Percentiles rank a stretch among this genome's conserved stretches.
These are phyloP conservation scores for Hondaea fermentalgiana DNA, from an alignment of 108 stramenopile species.

Conservation along the genomic window DNA sequence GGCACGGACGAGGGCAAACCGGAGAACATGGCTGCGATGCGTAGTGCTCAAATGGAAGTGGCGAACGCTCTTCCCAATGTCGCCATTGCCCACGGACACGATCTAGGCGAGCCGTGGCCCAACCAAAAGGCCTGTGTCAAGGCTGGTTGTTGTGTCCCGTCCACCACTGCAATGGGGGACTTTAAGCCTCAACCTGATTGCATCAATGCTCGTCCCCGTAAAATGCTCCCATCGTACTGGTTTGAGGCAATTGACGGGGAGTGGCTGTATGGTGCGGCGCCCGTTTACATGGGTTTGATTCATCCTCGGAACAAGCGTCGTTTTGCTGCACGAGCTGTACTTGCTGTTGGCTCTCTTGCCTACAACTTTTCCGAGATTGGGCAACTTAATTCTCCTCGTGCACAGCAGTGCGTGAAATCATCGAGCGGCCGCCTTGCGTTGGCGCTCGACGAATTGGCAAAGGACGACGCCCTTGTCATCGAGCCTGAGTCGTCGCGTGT, in stretches of 20 bases:
- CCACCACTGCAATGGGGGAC: background rate
- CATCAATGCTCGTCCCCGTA: background rate
- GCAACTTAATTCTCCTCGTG: background rate
- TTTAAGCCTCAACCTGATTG: background rate
- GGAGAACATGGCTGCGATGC: background rate
- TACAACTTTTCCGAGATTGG: too few relatives aligned
- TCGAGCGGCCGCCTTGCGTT: background rate
- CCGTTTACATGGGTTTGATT: background rate
- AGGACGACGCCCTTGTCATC: background rate
- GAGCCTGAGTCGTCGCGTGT: background rate
- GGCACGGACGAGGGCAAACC: background rate
- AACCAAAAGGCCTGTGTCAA: background rate
- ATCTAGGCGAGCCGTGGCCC: slow-evolving; percentile 11
- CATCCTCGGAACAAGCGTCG: background rate
- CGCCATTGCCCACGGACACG: background rate
- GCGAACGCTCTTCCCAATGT: background rate
- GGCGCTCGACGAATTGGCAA: background rate
- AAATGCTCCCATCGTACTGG: background rate
- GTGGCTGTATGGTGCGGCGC: background rate
- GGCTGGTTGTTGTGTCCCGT: background rate
- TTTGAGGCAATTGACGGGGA: background rate
- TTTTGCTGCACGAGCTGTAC: background rate
- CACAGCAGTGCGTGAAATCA: background rate
- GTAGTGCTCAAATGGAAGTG: background rate
- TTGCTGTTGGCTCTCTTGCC: too few relatives aligned